Percentiles rank a stretch among this genome's conserved stretches.
phyloP scores from a whole-genome alignment of 352 stramenopile species.

The Pythium phragmitis region DNA sequence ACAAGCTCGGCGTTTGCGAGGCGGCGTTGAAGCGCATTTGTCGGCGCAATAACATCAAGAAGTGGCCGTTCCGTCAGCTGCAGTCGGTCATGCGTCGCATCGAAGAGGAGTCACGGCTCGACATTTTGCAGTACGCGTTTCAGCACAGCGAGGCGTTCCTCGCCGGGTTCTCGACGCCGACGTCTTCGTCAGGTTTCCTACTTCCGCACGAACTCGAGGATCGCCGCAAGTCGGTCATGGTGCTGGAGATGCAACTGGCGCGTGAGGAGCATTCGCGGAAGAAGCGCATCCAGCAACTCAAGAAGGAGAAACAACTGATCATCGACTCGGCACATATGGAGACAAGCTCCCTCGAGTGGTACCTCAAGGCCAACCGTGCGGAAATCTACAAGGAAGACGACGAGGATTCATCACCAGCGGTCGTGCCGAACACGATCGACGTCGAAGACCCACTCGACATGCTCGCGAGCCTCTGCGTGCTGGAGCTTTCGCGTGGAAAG shows the following conservation, averaged over 20 bases:
- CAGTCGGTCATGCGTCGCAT: constrained; percentile 61
- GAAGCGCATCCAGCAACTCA: constrained; percentile 1
- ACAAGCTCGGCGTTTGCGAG: constrained; percentile 62
- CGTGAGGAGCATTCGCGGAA: neutral
- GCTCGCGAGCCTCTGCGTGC: constrained; percentile 16
- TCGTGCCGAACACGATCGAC: constrained; percentile 11
- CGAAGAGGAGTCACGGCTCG: constrained; percentile 6
- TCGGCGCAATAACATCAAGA: constrained; percentile 61
- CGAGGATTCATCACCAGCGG: neutral
- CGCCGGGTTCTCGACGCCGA: neutral
- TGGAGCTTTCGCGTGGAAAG: constrained; percentile 11
- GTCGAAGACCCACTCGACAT: constrained; percentile 14
- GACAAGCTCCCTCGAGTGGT: neutral
- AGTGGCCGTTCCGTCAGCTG: constrained; percentile 74
- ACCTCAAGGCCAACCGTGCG: neutral
- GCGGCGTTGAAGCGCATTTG: constrained; percentile 84
- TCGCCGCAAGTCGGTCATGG: constrained; percentile 13
- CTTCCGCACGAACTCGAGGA: constrained; percentile 26
- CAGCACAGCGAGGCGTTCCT: neutral
- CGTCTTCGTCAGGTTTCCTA: constrained; percentile 12
- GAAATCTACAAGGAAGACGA: neutral
- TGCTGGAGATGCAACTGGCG: neutral
- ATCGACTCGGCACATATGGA: constrained; percentile 17
- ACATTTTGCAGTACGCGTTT: neutral
- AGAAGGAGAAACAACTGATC: constrained; percentile 12